A percentile compares a stretch with the other conserved stretches of the same genome.
These are phyloP conservation scores for Hericium rajendrae DNA, from an alignment of 768 basidiomycete species.

Conservation along the genomic window DNA sequence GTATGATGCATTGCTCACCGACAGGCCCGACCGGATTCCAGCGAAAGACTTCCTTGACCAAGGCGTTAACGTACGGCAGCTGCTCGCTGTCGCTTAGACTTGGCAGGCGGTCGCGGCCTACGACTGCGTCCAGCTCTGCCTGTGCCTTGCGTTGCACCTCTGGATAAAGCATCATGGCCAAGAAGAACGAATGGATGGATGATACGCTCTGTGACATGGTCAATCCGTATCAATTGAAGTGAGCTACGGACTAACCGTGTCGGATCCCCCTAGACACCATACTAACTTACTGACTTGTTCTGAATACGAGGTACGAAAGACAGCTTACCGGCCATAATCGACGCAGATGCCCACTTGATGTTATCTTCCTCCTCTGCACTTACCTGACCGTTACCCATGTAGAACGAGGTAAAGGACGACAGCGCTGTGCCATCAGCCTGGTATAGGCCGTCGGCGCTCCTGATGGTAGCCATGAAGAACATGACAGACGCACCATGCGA, in stretches of 20 bases:
- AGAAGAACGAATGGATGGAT: conserved; percentile 6
- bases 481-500: background rate
- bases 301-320: background rate
- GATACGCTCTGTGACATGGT: background rate
- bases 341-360: conserved; percentile 17
- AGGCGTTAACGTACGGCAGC: conserved; percentile 20
- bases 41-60: conserved; percentile 17
- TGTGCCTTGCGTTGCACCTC: conserved; percentile 15
- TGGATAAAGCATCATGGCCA: conserved; percentile 10
- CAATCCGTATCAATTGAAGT: background rate
- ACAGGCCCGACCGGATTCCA: conserved; percentile 1
- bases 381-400: background rate
- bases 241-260: background rate
- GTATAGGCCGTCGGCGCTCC: background rate
- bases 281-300: background rate
- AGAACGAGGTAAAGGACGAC: background rate
- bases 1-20: background rate
- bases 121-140: conserved; percentile 18
- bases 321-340: background rate
- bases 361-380: background rate
- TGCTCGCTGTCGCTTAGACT: conserved; percentile 17
- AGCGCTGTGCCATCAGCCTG: background rate
- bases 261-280: background rate
- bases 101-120: conserved; percentile 17
- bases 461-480: background rate